Percentiles rank a stretch among this genome's conserved stretches.
Conservation (phyloP, 805 yeast genomes). For the Ogataea wickerhamii region DNA sequence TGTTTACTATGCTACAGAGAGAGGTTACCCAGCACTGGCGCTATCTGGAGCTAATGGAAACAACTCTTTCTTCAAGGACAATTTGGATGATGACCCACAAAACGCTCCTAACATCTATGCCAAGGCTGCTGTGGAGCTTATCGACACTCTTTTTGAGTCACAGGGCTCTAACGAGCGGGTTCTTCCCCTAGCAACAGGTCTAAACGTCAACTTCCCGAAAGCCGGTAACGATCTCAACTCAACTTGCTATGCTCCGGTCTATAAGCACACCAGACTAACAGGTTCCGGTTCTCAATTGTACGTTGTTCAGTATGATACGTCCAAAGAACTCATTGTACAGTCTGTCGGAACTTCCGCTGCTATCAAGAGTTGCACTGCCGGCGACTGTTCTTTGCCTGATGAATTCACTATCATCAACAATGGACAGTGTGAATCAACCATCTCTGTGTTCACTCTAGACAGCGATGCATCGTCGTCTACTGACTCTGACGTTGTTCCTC, state of each 20-base stretch:
- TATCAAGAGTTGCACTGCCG: constrained; percentile 33
- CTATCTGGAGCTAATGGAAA: constrained; percentile 48
- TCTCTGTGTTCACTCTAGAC: constrained; percentile 48
- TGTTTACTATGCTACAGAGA: constrained; percentile 42
- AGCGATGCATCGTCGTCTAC: constrained; percentile 33
- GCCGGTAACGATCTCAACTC: constrained; percentile 39
- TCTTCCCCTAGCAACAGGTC: constrained; percentile 43
- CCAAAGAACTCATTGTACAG: constrained; percentile 30
- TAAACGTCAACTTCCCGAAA: constrained; percentile 47
- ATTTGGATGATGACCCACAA: constrained; percentile 38
- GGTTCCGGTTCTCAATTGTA: constrained; percentile 37
- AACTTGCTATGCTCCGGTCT: constrained; percentile 41
- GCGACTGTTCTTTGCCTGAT: constrained; percentile 43
- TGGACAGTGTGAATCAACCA: constrained; percentile 39
- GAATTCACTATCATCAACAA: constrained; percentile 34
- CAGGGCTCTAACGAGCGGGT: constrained; percentile 37
- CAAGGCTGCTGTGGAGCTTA: constrained; percentile 37
- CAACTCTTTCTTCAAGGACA: constrained; percentile 48
- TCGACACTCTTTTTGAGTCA: constrained; percentile 34
- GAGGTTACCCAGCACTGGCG: constrained; percentile 49
- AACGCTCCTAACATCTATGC: constrained; percentile 46
- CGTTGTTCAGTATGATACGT: constrained; percentile 37
- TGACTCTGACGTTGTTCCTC: constrained; percentile 7
- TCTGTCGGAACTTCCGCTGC: constrained; percentile 20
- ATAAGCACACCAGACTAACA: constrained; percentile 42